Conservation (phyloP, 192 early-diverging fungal genomes). For the Entomortierella beljakovae region DNA sequence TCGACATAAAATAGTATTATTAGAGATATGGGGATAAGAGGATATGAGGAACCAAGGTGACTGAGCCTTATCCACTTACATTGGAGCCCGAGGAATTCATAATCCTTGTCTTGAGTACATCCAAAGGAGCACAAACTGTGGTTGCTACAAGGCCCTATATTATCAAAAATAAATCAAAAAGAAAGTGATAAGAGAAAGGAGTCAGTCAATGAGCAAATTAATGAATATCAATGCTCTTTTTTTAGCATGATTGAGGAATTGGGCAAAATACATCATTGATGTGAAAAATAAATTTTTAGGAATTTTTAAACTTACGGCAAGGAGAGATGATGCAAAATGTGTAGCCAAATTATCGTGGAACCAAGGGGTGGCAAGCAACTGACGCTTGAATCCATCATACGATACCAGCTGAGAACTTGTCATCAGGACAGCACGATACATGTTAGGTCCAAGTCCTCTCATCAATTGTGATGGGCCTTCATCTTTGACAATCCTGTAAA, state of each 20-base stretch:
- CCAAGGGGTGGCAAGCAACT: constrained; percentile 68
- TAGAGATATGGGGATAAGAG: not conserved
- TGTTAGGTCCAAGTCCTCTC: constrained; percentile 91
- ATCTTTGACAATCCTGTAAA: constrained; percentile 78
- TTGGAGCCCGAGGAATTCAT: constrained; percentile 75
- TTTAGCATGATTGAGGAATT: no score
- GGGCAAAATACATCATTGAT: not conserved
- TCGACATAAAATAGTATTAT: constrained; percentile 15
- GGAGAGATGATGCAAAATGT: constrained; percentile 77
- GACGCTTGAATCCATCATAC: constrained; percentile 83
- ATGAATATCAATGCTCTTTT: no score
- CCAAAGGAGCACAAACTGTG: constrained; percentile 80
- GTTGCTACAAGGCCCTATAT: constrained; percentile 77
- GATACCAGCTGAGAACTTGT: constrained; percentile 76
- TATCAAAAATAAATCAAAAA: not conserved
- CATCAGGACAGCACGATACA: constrained; percentile 92
- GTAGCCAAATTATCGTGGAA: constrained; percentile 72
- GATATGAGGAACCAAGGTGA: not conserved
- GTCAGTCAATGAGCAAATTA: no score
- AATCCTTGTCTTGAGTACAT: constrained; percentile 88
- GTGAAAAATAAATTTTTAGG: not conserved
- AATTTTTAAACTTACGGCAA: constrained; percentile 66
- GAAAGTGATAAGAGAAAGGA: not conserved
- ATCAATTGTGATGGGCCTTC: constrained; percentile 85
- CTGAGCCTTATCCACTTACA: constrained; percentile 23